Base-by-base conservation (phyloP, 108 stramenopile genomes). In the Pseudonitzschia multiseries region DNA sequence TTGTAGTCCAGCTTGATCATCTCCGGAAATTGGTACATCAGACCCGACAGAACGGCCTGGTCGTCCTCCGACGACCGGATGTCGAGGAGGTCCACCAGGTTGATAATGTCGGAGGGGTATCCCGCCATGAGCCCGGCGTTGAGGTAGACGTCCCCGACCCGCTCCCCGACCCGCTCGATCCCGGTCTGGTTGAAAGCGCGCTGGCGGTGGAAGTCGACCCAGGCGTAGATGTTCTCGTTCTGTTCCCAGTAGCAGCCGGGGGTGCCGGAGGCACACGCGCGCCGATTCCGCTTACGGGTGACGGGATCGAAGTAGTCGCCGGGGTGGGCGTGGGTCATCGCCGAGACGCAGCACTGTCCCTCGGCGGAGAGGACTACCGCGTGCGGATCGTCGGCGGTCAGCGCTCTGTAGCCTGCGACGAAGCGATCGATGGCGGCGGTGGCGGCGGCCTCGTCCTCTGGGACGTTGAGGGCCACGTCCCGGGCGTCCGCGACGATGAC, bases 321-420 rank as follows among this genome's bases (percentile, higher is more conserved):
- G 15, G 69, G 69, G 36, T 31, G 56, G 27, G 69, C 69, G 32
- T 70, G 69, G 2, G 54, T 56, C 69, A 70, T 70, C 31, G 69
- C 69, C 28, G 69, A 70, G 24, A 70, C 69, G 53, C 69, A 70
- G 32, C 69, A 70, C 36, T 70, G 69, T 13, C 28, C 32, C 32
- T 70, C 69, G 18, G 69, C 69, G 29, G 69, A 70, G 54, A 70
- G 56, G 54, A 70, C 69, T 6, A 70, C 36, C 10, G 69, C 69
- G 53, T 56, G 20, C 12, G 69, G 69, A 41, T 22, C 18, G 36
- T 54, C 22, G 15, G 14, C 28, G 10, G 69, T 57, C 14, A 70
- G 40, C 31, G 27, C 31, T 14, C 8, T 5, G 48, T 57, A 70
- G 20, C 26, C 18, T 9, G 15, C 17, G 14, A 70, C 6, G 54